Base-by-base conservation (phyloP, 2,329 filamentous ascomycete genomes). In the Cytospora piceae region DNA sequence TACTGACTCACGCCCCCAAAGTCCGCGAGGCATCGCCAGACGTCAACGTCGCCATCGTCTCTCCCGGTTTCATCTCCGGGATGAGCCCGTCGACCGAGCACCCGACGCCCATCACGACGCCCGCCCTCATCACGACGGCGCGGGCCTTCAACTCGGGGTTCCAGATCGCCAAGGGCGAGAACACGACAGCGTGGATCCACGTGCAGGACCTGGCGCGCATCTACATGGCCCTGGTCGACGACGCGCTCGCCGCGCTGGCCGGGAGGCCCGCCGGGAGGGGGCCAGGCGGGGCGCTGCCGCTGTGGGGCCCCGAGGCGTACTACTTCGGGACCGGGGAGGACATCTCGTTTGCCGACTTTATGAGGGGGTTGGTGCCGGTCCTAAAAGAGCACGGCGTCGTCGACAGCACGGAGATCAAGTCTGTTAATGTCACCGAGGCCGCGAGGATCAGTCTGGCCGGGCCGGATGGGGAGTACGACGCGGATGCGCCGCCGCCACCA, bases 21-120 rank as follows among this genome's bases (percentile, higher is more conserved):
- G 34, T 37, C 9, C 34, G 34, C 34, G 34, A 37, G 11, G 34
- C 34, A 15, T 14, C 69, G 0, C 27, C 51, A 4, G 58, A 67
- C 15, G 61, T 69, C 39, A 68, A 71, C 22, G 67, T 71, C n/a
- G 66, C 70, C 60, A 69, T 71, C 55, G 49, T 71, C 11, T 63
- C 66, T 27, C 66, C 66, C 6, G 63, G 58, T 1, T 66, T 60
- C 39, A 54, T 68, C 22, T 34, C 55, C 49, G 66, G 66, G 12
- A 27, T 68, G 31, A 68, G 66, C 59, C 66, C 66, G 3, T 68
- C 66, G 20, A 22, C 24, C 39, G 63, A 68, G 54, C 66, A 66
- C 51, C 63, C 63, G 1, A 53, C 52, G 22, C 59, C 63, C 31
- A 58, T 65, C 46, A 68, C 66, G 12, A 68, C 57, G 46, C 58